Conservation (phyloP, 169 alveolate genomes). For the Perkinsus chesapeaki region DNA sequence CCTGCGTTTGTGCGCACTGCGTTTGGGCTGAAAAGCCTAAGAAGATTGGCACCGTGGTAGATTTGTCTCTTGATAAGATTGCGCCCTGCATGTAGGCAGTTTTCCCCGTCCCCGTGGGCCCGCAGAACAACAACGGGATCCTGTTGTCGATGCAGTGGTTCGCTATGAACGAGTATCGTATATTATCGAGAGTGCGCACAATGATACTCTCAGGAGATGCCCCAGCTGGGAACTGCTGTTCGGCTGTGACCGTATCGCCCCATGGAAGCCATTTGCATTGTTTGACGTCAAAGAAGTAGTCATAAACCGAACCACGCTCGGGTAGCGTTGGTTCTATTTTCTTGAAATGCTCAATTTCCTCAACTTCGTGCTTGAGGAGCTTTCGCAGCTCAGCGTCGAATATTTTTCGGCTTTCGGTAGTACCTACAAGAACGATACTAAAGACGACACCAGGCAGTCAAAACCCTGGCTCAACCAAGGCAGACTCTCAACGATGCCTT, state of each 20-base stretch:
- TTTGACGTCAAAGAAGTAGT: constrained; percentile 53
- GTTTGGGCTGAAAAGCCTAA: constrained; percentile 51
- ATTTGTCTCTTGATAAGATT: constrained; percentile 65
- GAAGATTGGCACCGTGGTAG: constrained; percentile 64
- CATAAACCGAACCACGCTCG: constrained; percentile 65
- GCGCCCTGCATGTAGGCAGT: constrained; percentile 74
- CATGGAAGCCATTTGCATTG: constrained; percentile 66
- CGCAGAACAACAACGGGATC: constrained; percentile 72
- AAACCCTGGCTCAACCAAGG: neutral
- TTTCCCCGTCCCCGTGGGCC: constrained; percentile 90
- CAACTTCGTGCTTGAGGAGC: constrained; percentile 42
- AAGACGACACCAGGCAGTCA: neutral
- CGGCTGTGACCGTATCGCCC: constrained; percentile 64
- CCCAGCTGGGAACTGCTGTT: constrained; percentile 54
- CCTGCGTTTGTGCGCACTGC: constrained; percentile 41
- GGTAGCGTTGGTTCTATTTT: constrained; percentile 57
- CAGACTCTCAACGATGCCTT: neutral
- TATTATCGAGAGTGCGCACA: constrained; percentile 78
- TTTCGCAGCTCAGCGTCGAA: constrained; percentile 42
- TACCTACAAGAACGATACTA: constrained; percentile 31
- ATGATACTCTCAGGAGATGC: constrained; percentile 61
- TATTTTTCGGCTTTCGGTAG: constrained; percentile 40
- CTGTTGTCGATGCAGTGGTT: constrained; percentile 48
- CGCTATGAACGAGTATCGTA: constrained; percentile 64
- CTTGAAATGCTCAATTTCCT: constrained; percentile 38